Base-by-base conservation (phyloP, 441 rosid genomes). In the Erodium trifolium region DNA sequence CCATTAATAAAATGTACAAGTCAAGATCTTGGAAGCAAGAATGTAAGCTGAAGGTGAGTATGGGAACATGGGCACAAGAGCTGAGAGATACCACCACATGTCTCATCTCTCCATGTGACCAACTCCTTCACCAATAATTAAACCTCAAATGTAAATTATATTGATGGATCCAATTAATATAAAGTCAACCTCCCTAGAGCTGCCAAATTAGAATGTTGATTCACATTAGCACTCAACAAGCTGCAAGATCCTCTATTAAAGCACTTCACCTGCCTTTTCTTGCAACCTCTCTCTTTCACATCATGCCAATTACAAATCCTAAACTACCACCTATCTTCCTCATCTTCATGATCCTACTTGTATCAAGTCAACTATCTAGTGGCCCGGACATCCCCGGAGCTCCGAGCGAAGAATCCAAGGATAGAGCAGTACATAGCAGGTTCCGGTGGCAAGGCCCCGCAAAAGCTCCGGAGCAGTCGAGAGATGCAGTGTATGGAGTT, bases 111-210 rank as follows among this genome's bases (percentile, higher is more conserved):
- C 23, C 16, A 57, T 57, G 29, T 57, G 49, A 13, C 49, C 49
- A 43, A 43, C 49, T 43, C 49, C 63, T 18, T 19, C 10, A 57
- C 66, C 63, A 60, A 67, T 72, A 67, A 67, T 72, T 72, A 68
- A 64, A 64, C 65, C 51, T 29, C 19, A 14, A 29, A 43, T 8
- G 8, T 41, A 29, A 12, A 49, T 16, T 43, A 69, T 69, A 34
- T 3, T 34, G 4, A 34, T 34, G 65, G 63, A 51, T 43, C 68
- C 12, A 57, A 39, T 69, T 43, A 49, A n/a, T 31, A 13, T 11
- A 19, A 73, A 71, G 80, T 76, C 78, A 81, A 81, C 77, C 11
- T 31, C 43, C 35, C n/a, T 23, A 62, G 49, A 17, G 34, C 63
- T 35, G 17, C 43, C 41, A 51, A 57, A 9, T 5, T 59, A 69